Percentiles rank a stretch among this genome's conserved stretches.
These are phyloP conservation scores for Chloromonas sp. DNA, from an alignment of 163 green algal species.

Conservation along the genomic window DNA sequence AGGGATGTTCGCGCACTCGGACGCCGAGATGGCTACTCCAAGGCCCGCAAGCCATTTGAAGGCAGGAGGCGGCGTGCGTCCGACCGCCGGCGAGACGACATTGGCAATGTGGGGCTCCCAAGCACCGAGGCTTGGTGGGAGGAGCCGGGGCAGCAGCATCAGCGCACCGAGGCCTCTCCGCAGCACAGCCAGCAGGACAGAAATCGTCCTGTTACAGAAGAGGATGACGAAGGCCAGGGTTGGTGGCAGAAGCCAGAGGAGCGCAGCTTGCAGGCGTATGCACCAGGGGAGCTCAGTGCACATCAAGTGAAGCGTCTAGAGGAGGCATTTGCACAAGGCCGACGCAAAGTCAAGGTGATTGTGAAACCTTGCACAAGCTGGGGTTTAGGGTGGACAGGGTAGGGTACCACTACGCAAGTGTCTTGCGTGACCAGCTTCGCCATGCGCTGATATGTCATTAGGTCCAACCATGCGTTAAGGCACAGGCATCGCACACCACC, in stretches of 20 bases:
- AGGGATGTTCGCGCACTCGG: not conserved
- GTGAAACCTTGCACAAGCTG: not conserved
- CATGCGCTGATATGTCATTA: too few species aligned
- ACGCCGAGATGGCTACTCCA: not conserved
- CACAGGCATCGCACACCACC: too few species aligned
- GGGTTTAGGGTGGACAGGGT: too few species aligned
- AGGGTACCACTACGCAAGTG: too few species aligned
- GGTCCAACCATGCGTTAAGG: too few species aligned
- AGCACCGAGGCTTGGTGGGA: not conserved
- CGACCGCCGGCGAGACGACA: not conserved
- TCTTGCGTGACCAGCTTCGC: not conserved
- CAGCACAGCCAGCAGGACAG: not conserved
- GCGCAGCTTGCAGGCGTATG: constrained; percentile 20
- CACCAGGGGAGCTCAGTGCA: constrained; percentile 6
- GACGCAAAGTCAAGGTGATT: constrained; percentile 24
- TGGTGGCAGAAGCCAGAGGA: constrained; percentile 36
- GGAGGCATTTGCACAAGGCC: constrained; percentile 17
- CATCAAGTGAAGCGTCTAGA: constrained; percentile 26
- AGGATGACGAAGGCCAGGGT: constrained; percentile 20
- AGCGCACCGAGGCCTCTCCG: not conserved
- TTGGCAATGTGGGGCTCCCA: not conserved
- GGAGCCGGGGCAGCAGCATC: not conserved
- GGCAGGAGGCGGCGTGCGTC: not conserved
- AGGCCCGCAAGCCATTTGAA: not conserved
- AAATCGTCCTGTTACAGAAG: not conserved